Evolutionary conservation across 352 stramenopile genomes (phyloP).

Genomic region (Globisporangium polare): DNA sequence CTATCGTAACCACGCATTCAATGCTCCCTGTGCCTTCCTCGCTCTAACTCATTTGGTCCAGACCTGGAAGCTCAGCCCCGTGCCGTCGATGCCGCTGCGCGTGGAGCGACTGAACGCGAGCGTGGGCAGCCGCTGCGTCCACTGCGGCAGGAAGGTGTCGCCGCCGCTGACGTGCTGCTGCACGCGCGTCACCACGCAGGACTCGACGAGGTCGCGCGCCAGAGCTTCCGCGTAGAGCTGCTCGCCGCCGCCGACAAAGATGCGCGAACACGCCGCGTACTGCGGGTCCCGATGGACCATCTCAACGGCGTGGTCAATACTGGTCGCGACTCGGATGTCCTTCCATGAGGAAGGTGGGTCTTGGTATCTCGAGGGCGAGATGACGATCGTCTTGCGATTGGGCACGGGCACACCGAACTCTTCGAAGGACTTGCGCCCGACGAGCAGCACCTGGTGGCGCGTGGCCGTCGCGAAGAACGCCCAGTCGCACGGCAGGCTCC

Average conservation of each 20-base stretch:
- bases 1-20: background rate
- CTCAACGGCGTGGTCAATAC: slow-evolving; percentile 40
- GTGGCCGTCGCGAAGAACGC: slow-evolving; percentile 61
- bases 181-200: slow-evolving; percentile 63
- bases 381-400: slow-evolving; percentile 57
- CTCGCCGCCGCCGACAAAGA: slow-evolving; percentile 67
- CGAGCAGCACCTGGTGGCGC: slow-evolving; percentile 49
- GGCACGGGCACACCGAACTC: slow-evolving; percentile 43
- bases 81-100: background rate
- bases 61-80: slow-evolving; percentile 14
- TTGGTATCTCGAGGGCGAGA: slow-evolving; percentile 24
- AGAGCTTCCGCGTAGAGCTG: slow-evolving; percentile 60
- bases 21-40: no score
- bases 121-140: slow-evolving; percentile 37
- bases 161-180: slow-evolving; percentile 36
- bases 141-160: slow-evolving; percentile 56
- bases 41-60: no score
- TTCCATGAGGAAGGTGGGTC: slow-evolving; percentile 11
- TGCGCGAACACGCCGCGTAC: slow-evolving; percentile 33
- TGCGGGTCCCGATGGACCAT: slow-evolving; percentile 25
- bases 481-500: slow-evolving; percentile 63
- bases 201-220: slow-evolving; percentile 31
- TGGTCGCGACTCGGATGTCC: slow-evolving; percentile 28
- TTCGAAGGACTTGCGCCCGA: slow-evolving; percentile 56
- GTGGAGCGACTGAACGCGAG: slow-evolving; percentile 24